phyloP scores from a whole-genome alignment of 495 filamentous ascomycete species.

The Lophium mytilinum region DNA sequence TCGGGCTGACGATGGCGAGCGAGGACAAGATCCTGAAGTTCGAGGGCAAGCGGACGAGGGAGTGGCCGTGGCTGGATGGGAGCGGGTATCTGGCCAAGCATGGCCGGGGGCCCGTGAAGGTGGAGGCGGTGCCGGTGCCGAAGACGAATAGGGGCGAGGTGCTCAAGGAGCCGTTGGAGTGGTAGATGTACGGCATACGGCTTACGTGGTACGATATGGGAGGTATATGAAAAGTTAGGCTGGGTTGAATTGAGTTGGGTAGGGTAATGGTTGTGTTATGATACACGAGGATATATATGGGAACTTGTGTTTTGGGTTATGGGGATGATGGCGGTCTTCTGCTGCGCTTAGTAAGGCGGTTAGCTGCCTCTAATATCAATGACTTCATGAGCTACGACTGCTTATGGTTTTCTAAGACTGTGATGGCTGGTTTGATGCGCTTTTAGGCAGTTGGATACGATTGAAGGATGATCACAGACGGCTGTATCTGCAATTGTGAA shows the following conservation, averaged over 20 bases:
- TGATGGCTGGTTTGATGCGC: too few species aligned
- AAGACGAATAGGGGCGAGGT: constrained; percentile 85
- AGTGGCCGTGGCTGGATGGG: constrained; percentile 92
- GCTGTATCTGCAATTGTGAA: too few species aligned
- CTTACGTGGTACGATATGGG: too few species aligned
- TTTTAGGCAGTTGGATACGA: too few species aligned
- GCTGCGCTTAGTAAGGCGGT: background rate
- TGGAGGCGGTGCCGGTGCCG: constrained; percentile 78
- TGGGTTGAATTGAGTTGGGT: background rate
- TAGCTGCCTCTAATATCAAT: too few species aligned
- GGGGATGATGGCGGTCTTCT: background rate
- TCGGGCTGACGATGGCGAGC: constrained; percentile 86
- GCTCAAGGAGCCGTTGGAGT: constrained; percentile 81
- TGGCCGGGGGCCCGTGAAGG: constrained; percentile 55
- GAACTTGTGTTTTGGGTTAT: background rate
- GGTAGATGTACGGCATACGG: too few species aligned
- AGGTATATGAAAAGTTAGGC: background rate
- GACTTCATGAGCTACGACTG: too few species aligned
- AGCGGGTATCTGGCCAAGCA: constrained; percentile 69
- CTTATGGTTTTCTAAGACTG: too few species aligned
- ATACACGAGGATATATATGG: background rate
- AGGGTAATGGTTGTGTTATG: background rate
- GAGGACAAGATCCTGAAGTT: constrained; percentile 81
- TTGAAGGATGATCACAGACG: too few species aligned
- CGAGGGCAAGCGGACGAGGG: constrained; percentile 63